Conservation (phyloP, 2,329 filamentous ascomycete species). For the Scedosporium boydii region DNA sequence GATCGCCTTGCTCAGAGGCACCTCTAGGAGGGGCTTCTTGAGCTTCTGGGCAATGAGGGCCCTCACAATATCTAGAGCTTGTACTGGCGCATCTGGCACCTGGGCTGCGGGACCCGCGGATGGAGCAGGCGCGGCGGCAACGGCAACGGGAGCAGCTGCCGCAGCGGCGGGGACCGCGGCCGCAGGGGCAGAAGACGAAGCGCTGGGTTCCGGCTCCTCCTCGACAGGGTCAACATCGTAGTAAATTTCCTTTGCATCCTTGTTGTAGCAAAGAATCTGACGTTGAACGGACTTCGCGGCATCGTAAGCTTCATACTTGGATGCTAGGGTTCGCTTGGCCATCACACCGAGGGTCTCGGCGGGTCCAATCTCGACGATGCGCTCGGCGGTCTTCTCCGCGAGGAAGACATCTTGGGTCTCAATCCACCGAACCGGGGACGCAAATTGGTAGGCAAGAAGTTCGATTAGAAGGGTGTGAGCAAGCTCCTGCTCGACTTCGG, state of each 20-base stretch:
- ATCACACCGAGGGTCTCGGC: conserved; percentile 95
- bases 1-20: conserved; percentile 92
- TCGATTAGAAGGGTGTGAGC: conserved; percentile 96
- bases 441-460: conserved; percentile 98
- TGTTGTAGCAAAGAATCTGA: conserved; percentile 98
- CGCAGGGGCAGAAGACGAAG: conserved; percentile 36
- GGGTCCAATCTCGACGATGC: conserved; percentile 94
- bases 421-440: conserved; percentile 98
- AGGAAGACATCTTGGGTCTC: conserved; percentile 99
- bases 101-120: conserved; percentile 79
- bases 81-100: conserved; percentile 77
- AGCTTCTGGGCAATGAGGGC: conserved; percentile 91
- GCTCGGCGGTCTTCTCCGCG: conserved; percentile 88
- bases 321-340: conserved; percentile 90
- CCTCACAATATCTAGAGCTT: conserved; percentile 82
- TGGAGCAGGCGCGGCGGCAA: conserved; percentile 50
- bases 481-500: conserved; percentile 98
- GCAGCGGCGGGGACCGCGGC: conserved; percentile 44
- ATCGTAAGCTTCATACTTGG: conserved; percentile 98
- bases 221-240: conserved; percentile 95
- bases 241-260: conserved; percentile 98
- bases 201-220: conserved; percentile 66
- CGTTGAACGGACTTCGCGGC: conserved; percentile 92
- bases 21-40: conserved; percentile 83
- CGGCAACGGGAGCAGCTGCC: conserved; percentile 43